Evolutionary conservation across 192 early-diverging fungal genomes (phyloP).

Genomic region (Podila epigama): DNA sequence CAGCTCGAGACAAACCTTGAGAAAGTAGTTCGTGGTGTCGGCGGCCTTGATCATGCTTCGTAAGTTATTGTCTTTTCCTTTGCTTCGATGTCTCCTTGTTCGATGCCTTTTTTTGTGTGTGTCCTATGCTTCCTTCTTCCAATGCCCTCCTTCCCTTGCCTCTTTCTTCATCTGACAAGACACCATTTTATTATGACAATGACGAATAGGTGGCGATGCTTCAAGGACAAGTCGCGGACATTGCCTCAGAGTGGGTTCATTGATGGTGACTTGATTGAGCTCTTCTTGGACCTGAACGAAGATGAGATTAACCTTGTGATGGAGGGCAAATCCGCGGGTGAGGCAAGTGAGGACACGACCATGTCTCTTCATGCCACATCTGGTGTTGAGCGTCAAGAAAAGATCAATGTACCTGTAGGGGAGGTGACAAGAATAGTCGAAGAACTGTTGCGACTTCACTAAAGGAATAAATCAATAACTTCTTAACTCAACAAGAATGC

Average conservation of each 20-base stretch:
- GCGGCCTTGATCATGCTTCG: constrained; percentile 66
- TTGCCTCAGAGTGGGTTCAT: constrained; percentile 66
- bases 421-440: constrained; percentile 65
- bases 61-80: constrained; percentile 43
- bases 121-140: not conserved
- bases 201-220: constrained; percentile 74
- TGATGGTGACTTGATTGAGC: constrained; percentile 94
- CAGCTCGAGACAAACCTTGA: constrained; percentile 73
- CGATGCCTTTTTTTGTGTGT: constrained; percentile 2
- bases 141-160: not conserved
- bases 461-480: too few species aligned
- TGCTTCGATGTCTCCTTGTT: too few species aligned
- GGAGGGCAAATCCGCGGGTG: constrained; percentile 10
- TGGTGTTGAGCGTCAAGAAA: constrained; percentile 31
- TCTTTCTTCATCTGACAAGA: not conserved
- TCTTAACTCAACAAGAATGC: too few species aligned
- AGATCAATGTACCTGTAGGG: constrained; percentile 39
- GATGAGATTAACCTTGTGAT: constrained; percentile 53
- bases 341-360: constrained; percentile 1
- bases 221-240: constrained; percentile 58
- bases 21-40: constrained; percentile 59
- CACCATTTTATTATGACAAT: not conserved
- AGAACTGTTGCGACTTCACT: constrained; percentile 66
- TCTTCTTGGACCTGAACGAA: constrained; percentile 72
- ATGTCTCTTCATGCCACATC: not conserved